These are phyloP conservation scores for Leucocoprinus birnbaumii DNA, from an alignment of 768 basidiomycete species.

Conservation along the genomic window DNA sequence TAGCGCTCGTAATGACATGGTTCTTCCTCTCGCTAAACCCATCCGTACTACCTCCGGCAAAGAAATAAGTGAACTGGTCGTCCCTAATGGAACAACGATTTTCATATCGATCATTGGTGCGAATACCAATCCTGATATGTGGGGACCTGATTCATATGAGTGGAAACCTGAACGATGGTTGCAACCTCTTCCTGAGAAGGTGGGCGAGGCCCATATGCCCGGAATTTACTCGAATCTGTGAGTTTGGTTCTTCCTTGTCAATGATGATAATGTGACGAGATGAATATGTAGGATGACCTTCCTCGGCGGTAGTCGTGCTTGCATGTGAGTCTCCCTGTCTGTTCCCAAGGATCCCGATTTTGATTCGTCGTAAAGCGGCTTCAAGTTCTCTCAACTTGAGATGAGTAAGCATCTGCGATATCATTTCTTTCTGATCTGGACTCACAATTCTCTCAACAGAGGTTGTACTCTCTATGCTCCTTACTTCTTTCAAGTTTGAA, in stretches of 20 bases:
- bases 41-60: not conserved
- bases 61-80: conserved; percentile 17
- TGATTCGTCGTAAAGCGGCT: conserved; percentile 12
- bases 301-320: conserved; percentile 7
- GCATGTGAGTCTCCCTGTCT: conserved; percentile 6
- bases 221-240: conserved; percentile 34
- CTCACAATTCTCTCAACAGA: conserved; percentile 6
- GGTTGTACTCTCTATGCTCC: conserved; percentile 9
- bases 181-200: conserved; percentile 24
- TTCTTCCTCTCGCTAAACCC: conserved; percentile 26
- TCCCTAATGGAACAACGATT: conserved; percentile 26
- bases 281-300: conserved; percentile 7
- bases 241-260: conserved; percentile 8
- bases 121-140: conserved; percentile 32
- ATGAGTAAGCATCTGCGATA: conserved; percentile 17
- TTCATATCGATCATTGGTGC: conserved; percentile 24
- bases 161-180: conserved; percentile 49
- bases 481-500: conserved; percentile 14
- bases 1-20: conserved; percentile 11
- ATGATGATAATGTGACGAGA: no score
- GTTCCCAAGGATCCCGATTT: not conserved
- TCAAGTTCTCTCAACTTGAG: conserved; percentile 17
- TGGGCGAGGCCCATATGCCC: conserved; percentile 28
- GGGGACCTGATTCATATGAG: conserved; percentile 40
- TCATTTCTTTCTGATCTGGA: not conserved